Percentiles rank a stretch among this genome's conserved stretches.
phyloP scores from a whole-genome alignment of 1,284 basidiomycete species.

The Ceratobasidium sp. region DNA sequence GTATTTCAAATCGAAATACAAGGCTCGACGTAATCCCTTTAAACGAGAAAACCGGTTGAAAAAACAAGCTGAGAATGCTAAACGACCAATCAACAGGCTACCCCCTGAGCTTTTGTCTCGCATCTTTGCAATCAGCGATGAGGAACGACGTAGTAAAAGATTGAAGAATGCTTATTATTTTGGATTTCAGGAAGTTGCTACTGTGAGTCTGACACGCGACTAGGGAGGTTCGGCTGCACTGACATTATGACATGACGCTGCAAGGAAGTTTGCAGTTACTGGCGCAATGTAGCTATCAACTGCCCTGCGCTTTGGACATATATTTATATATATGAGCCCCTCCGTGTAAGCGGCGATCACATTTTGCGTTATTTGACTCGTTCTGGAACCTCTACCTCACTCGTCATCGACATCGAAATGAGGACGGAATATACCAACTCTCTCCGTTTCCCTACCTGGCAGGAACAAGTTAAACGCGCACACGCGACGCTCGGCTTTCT shows the following conservation, averaged over 20 bases:
- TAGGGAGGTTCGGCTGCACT: background rate
- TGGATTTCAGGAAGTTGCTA: background rate
- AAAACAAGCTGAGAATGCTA: background rate
- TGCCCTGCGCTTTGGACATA: conserved; percentile 4
- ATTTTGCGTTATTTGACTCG: background rate
- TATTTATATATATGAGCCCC: conserved; percentile 3
- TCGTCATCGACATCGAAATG: conserved; percentile 12
- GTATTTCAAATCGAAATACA: too few species aligned
- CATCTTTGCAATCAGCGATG: background rate
- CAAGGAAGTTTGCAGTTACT: conserved; percentile 11
- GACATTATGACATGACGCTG: too few species aligned
- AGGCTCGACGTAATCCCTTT: too few species aligned
- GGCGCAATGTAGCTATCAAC: conserved; percentile 1
- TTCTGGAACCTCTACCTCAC: background rate
- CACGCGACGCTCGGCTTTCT: background rate
- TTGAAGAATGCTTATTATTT: background rate
- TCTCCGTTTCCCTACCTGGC: background rate
- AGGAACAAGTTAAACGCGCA: background rate
- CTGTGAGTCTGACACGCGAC: background rate
- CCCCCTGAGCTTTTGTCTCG: background rate
- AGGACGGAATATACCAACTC: background rate
- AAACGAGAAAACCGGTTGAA: too few species aligned
- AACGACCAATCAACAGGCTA: background rate
- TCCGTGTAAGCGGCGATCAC: background rate
- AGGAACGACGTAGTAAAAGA: background rate